Conservation (phyloP, 2,329 filamentous ascomycete genomes). For the Stachybotrys chartarum region DNA sequence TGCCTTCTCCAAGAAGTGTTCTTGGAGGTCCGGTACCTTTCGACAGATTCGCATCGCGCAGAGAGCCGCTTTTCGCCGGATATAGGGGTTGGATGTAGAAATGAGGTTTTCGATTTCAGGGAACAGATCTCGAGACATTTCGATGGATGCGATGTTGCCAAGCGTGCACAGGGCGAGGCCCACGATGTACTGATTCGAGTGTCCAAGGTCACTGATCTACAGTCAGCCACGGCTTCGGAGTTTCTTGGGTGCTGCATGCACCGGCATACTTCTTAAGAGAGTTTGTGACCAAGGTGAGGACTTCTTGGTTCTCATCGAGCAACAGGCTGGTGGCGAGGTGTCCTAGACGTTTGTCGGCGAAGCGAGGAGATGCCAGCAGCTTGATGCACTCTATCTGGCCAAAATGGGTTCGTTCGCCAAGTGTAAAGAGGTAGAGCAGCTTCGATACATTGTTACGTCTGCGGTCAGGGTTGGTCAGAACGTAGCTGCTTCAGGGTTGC, state of each 20-base stretch:
- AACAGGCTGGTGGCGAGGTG: constrained; percentile 95
- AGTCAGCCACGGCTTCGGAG: constrained; percentile 7
- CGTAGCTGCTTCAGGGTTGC: not conserved
- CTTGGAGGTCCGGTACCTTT: constrained; percentile 94
- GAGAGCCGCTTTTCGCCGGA: constrained; percentile 92
- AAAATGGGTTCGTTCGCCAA: constrained; percentile 96
- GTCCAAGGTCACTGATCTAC: constrained; percentile 71
- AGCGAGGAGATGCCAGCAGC: constrained; percentile 89
- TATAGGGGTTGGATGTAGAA: constrained; percentile 95
- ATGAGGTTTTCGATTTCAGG: constrained; percentile 89
- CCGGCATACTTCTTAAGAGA: constrained; percentile 82
- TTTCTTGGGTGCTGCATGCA: not conserved
- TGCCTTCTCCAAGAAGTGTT: constrained; percentile 94
- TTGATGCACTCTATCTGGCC: constrained; percentile 99
- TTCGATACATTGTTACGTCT: constrained; percentile 99
- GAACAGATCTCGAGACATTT: constrained; percentile 97
- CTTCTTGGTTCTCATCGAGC: constrained; percentile 97
- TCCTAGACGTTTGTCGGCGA: constrained; percentile 93
- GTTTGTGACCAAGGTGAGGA: constrained; percentile 93
- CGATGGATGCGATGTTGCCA: constrained; percentile 93
- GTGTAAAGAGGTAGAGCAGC: constrained; percentile 93
- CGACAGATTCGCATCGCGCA: constrained; percentile 98
- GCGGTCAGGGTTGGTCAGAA: not conserved
- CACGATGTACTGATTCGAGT: constrained; percentile 97
- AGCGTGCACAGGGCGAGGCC: constrained; percentile 93